Conservation (phyloP, 1,284 basidiomycete genomes). For the Apiotrichum siamense region DNA sequence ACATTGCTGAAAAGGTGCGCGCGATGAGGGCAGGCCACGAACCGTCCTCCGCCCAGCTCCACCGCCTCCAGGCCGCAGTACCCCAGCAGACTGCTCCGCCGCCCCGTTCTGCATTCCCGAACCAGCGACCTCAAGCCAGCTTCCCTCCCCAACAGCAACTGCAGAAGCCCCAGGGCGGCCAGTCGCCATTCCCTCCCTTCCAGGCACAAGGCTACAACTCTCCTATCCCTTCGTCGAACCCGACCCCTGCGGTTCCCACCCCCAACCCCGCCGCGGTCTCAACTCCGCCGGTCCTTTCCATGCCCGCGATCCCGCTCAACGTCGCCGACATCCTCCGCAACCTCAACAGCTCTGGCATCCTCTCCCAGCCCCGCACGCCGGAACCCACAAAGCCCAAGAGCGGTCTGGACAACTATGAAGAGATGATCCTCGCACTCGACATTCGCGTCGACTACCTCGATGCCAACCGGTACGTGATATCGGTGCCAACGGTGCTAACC, state of each 20-base stretch:
- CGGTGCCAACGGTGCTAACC: background rate
- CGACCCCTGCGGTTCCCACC: slow-evolving; percentile 26
- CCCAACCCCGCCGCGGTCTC: slow-evolving; percentile 16
- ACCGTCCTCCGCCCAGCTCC: slow-evolving; percentile 24
- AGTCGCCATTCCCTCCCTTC: slow-evolving; percentile 12
- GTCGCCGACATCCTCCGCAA: slow-evolving; percentile 39
- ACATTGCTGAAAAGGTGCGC: slow-evolving; percentile 39
- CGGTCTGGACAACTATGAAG: slow-evolving; percentile 62
- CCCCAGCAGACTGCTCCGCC: background rate
- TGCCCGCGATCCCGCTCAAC: slow-evolving; percentile 28
- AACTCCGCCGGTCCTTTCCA: slow-evolving; percentile 2
- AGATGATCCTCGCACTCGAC: slow-evolving; percentile 61
- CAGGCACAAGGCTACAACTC: background rate
- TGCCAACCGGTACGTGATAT: slow-evolving; percentile 59
- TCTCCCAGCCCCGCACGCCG: slow-evolving; percentile 51
- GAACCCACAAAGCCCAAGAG: slow-evolving; percentile 45
- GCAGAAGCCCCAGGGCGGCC: slow-evolving; percentile 1
- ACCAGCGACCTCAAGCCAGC: slow-evolving; percentile 6
- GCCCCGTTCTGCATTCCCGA: slow-evolving; percentile 16
- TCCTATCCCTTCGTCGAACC: slow-evolving; percentile 5
- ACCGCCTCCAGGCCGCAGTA: background rate
- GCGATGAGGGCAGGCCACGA: slow-evolving; percentile 42
- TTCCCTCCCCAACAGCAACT: slow-evolving; percentile 3
- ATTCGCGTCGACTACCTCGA: slow-evolving; percentile 66
- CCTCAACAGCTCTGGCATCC: slow-evolving; percentile 32